phyloP scores from a whole-genome alignment of 805 yeast species.

The Spathaspora girioi region DNA sequence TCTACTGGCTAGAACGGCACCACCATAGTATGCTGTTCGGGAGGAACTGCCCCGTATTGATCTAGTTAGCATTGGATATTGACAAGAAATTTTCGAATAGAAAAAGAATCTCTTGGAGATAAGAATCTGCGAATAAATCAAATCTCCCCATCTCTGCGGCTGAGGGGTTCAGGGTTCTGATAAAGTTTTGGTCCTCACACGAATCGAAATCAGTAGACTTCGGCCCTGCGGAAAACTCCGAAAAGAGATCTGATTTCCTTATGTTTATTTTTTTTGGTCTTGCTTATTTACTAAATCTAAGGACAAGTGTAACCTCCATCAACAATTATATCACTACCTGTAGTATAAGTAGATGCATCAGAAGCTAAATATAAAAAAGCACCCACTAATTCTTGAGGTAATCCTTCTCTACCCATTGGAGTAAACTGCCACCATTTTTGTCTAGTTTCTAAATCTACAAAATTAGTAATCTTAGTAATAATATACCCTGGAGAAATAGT shows the following conservation, averaged over 20 bases:
- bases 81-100: neutral
- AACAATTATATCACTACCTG: conserved; percentile 71
- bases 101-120: no score
- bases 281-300: neutral
- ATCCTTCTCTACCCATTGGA: conserved; percentile 44
- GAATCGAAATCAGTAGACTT: no score
- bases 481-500: conserved; percentile 56
- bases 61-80: neutral
- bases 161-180: no score
- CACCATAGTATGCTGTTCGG: neutral
- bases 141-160: neutral
- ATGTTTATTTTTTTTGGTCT: no score
- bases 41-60: neutral
- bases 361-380: conserved; percentile 77
- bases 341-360: conserved; percentile 74
- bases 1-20: neutral
- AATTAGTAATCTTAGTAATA: conserved; percentile 33
- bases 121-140: no score
- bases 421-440: conserved; percentile 34
- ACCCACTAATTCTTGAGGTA: conserved; percentile 49
- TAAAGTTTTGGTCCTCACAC: no score
- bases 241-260: no score
- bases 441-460: conserved; percentile 30
- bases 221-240: neutral
- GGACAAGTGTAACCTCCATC: conserved; percentile 65